Evolutionary conservation across 148 eudicot genomes (phyloP).

Genomic region (Beta vulgaris): DNA sequence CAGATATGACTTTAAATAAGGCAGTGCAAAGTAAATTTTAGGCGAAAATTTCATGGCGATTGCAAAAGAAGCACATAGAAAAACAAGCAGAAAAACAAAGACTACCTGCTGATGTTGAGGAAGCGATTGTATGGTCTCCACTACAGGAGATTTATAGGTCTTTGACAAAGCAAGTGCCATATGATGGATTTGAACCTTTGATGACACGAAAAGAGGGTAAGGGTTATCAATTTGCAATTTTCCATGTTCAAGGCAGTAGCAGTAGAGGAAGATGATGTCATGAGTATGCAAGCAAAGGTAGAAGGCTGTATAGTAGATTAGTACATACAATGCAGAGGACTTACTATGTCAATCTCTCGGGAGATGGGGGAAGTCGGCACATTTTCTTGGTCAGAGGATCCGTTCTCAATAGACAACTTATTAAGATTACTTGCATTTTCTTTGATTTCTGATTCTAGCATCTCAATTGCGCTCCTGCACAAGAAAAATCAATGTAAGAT

Average conservation of each 20-base stretch:
- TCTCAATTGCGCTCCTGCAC: constrained; percentile 89
- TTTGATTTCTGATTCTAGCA: constrained; percentile 65
- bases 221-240: neutral
- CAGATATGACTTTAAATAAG: no score
- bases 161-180: constrained; percentile 87
- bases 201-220: constrained; percentile 12
- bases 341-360: constrained; percentile 51
- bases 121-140: constrained; percentile 82
- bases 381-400: constrained; percentile 40
- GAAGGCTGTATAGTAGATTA: neutral
- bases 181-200: constrained; percentile 81
- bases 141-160: constrained; percentile 67
- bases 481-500: constrained; percentile 3
- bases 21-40: no score
- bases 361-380: constrained; percentile 26
- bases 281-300: neutral
- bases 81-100: neutral
- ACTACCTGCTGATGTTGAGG: constrained; percentile 98
- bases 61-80: neutral
- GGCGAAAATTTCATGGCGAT: neutral
- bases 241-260: neutral
- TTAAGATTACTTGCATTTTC: constrained; percentile 31
- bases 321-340: neutral
- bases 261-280: neutral
- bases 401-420: constrained; percentile 26